Percentiles rank a stretch among this genome's conserved stretches.
phyloP scores from a whole-genome alignment of 1,139 yeast genomes.

The Saccharomyces hybrid region DNA sequence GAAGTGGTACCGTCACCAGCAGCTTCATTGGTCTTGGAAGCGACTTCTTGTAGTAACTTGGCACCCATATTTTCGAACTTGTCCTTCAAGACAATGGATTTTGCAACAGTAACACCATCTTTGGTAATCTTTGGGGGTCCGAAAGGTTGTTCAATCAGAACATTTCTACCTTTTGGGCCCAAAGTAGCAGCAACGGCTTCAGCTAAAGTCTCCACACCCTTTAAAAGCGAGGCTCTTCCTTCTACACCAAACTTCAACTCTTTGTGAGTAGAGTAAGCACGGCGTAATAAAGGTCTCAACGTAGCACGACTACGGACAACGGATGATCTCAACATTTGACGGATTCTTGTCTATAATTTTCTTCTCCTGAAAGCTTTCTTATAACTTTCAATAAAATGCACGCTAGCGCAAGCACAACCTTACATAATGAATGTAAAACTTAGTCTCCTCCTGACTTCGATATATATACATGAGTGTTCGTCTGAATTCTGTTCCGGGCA shows the following conservation, averaged over 20 bases:
- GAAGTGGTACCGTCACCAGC: conserved; percentile 99
- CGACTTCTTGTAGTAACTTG: conserved; percentile 92
- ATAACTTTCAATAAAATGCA: background rate
- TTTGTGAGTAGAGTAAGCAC: conserved; percentile 63
- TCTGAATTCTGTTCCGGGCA: background rate
- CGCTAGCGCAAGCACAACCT: background rate
- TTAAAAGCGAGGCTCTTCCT: conserved; percentile 92
- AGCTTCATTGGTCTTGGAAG: conserved; percentile 93
- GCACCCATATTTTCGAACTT: conserved; percentile 95
- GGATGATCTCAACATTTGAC: background rate
- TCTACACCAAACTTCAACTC: conserved; percentile 97
- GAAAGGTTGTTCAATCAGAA: conserved; percentile 90
- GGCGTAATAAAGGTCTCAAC: conserved; percentile 9
- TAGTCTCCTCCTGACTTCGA: background rate
- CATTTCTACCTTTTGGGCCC: conserved; percentile 98
- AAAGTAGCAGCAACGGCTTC: conserved; percentile 95
- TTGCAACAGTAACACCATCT: conserved; percentile 98
- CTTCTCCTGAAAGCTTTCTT: background rate
- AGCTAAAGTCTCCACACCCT: conserved; percentile 94
- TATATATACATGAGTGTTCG: background rate
- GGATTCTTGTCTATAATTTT: background rate
- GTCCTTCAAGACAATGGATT: conserved; percentile 76
- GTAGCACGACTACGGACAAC: conserved; percentile 1
- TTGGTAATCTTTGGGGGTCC: conserved; percentile 98
- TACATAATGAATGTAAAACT: background rate